These are phyloP conservation scores for Coccomyxa sp. DNA, from an alignment of 139 green algal genomes.

Conservation along the genomic window DNA sequence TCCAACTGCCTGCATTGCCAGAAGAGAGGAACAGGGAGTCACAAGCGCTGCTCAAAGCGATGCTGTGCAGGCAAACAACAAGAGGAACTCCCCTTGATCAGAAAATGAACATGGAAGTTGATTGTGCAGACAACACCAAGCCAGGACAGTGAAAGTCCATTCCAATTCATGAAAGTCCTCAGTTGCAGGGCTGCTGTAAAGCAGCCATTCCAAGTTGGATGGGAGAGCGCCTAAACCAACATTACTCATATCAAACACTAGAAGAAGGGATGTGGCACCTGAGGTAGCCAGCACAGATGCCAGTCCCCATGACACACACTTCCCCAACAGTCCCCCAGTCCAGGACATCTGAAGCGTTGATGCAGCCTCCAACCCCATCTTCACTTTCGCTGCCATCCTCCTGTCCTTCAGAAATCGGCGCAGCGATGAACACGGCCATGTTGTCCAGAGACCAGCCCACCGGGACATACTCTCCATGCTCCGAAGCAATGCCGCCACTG, in stretches of 20 bases:
- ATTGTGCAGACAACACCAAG: background rate
- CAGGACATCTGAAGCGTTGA: background rate
- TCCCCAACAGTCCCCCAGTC: constrained; percentile 21
- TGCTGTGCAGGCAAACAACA: too few relatives aligned
- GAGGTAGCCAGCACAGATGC: constrained; percentile 42
- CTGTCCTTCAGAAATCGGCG: background rate
- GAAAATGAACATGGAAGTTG: background rate
- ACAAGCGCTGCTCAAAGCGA: too few relatives aligned
- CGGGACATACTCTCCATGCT: background rate
- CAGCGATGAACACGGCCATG: constrained; percentile 11
- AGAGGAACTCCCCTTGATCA: too few relatives aligned
- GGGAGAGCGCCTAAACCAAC: background rate
- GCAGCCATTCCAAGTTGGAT: background rate
- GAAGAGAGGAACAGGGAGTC: too few relatives aligned
- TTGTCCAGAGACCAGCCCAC: constrained; percentile 15
- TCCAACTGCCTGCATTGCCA: too few relatives aligned
- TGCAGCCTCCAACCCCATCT: too few relatives aligned
- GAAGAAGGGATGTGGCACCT: background rate
- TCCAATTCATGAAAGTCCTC: background rate
- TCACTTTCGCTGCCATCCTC: background rate
- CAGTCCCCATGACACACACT: constrained; percentile 35
- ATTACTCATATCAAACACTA: background rate
- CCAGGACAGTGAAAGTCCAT: background rate
- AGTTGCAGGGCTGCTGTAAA: background rate
- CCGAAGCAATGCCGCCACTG: background rate